Percentiles rank a stretch among this genome's conserved stretches.
phyloP scores from a whole-genome alignment of 2,329 filamentous ascomycete genomes.

The Talaromyces sp. region DNA sequence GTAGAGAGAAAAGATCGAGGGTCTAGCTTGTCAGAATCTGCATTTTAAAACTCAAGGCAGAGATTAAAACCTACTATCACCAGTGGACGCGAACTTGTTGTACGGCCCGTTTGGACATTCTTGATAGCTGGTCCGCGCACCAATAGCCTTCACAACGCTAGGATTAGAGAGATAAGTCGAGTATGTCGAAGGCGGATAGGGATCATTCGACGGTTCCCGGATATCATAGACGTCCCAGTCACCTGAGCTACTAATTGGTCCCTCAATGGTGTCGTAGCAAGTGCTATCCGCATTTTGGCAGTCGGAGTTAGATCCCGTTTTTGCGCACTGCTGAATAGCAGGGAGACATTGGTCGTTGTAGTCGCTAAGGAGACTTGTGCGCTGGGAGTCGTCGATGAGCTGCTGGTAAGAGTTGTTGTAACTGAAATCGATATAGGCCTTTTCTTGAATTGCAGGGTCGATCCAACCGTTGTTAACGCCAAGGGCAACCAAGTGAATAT shows the following conservation, averaged over 20 bases:
- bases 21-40: background rate
- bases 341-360: conserved; percentile 46
- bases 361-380: background rate
- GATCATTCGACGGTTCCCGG: conserved; percentile 42
- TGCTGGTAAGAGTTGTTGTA: conserved; percentile 47
- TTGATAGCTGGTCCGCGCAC: conserved; percentile 59
- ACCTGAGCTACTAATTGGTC: background rate
- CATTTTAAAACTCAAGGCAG: background rate
- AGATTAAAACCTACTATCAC: conserved; percentile 31
- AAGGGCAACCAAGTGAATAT: conserved; percentile 50
- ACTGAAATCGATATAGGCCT: conserved; percentile 50
- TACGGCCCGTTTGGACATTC: conserved; percentile 12
- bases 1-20: background rate
- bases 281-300: background rate
- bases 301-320: background rate
- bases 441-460: conserved; percentile 49
- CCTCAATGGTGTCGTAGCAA: background rate
- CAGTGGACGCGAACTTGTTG: conserved; percentile 33
- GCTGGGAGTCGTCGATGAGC: background rate
- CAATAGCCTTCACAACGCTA: conserved; percentile 57
- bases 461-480: conserved; percentile 57
- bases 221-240: conserved; percentile 13
- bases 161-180: conserved; percentile 63
- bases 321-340: background rate
- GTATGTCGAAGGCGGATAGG: conserved; percentile 62